These are phyloP conservation scores for Claviceps capensis DNA, from an alignment of 2,329 filamentous ascomycete genomes.

Conservation along the genomic window DNA sequence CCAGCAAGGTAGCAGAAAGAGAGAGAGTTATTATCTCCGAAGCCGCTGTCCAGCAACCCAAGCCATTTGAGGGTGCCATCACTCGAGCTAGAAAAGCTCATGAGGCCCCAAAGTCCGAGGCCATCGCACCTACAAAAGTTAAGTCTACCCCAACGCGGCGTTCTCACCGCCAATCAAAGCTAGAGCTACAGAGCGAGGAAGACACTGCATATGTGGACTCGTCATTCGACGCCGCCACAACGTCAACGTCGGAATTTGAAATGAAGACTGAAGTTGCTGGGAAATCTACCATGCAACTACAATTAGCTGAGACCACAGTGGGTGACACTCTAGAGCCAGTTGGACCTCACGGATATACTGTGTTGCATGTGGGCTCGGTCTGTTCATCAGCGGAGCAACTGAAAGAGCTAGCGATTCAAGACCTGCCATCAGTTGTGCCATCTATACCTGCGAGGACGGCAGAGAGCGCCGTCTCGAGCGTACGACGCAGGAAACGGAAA, in stretches of 20 bases:
- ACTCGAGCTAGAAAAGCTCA: conserved; percentile 3
- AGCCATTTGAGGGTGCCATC: not conserved
- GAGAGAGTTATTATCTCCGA: not conserved
- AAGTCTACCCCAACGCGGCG: not conserved
- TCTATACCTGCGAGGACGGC: conserved; percentile 11
- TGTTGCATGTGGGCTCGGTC: conserved; percentile 10
- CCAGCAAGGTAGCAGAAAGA: not conserved
- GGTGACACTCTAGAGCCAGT: not conserved
- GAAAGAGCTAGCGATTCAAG: conserved; percentile 4
- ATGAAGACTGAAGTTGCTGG: not conserved
- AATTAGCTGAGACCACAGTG: not conserved
- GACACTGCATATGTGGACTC: not conserved
- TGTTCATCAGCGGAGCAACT: conserved; percentile 8
- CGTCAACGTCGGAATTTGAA: not conserved
- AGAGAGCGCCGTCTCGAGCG: not conserved
- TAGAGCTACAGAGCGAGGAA: not conserved
- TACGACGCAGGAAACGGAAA: conserved; percentile 14
- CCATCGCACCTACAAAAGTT: not conserved
- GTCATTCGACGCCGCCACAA: conserved; percentile 5
- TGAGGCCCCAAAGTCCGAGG: not conserved
- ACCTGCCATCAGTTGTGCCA: conserved; percentile 10
- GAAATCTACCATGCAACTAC: not conserved
- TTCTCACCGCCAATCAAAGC: conserved; percentile 1
- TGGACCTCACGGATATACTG: conserved; percentile 9
- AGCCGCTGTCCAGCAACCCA: not conserved